These are phyloP conservation scores for Hyphopichia wangnamkhiaoensis DNA, from an alignment of 1,139 yeast species.

Conservation along the genomic window DNA sequence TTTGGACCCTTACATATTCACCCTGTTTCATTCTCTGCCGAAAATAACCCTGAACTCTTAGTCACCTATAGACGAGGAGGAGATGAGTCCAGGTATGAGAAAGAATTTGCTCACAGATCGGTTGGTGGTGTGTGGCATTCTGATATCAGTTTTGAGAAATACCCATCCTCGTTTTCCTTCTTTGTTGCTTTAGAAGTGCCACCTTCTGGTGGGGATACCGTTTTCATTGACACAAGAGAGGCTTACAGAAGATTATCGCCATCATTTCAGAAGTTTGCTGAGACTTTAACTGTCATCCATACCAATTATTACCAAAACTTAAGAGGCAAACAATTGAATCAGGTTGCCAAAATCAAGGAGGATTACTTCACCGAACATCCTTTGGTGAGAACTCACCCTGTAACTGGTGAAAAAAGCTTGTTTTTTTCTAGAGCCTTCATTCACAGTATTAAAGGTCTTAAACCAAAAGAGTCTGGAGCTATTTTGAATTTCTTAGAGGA, in stretches of 20 bases:
- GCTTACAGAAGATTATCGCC: conserved; percentile 35
- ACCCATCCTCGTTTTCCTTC: conserved; percentile 31
- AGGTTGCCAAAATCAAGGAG: conserved; percentile 18
- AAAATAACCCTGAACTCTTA: conserved; percentile 28
- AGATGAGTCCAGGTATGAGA: conserved; percentile 20
- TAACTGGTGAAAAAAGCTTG: conserved; percentile 26
- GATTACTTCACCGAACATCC: conserved; percentile 30
- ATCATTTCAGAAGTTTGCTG: conserved; percentile 26
- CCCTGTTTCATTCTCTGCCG: conserved; percentile 29
- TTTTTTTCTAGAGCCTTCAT: conserved; percentile 23
- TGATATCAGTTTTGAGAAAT: conserved; percentile 32
- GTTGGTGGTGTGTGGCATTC: conserved; percentile 27
- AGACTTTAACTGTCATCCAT: conserved; percentile 27
- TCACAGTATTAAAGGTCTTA: conserved; percentile 24
- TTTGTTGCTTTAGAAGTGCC: conserved; percentile 36
- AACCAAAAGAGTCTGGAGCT: conserved; percentile 21
- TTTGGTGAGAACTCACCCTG: conserved; percentile 30
- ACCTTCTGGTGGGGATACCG: conserved; percentile 34
- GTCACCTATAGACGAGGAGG: conserved; percentile 33
- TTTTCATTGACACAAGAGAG: conserved; percentile 31
- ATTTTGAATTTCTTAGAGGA: conserved; percentile 23
- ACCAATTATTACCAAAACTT: conserved; percentile 25
- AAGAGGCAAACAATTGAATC: conserved; percentile 14
- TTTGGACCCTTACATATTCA: conserved; percentile 37
- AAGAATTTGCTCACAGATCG: conserved; percentile 20